phyloP scores from a whole-genome alignment of 805 yeast genomes.

The Ogataea haglerorum region DNA sequence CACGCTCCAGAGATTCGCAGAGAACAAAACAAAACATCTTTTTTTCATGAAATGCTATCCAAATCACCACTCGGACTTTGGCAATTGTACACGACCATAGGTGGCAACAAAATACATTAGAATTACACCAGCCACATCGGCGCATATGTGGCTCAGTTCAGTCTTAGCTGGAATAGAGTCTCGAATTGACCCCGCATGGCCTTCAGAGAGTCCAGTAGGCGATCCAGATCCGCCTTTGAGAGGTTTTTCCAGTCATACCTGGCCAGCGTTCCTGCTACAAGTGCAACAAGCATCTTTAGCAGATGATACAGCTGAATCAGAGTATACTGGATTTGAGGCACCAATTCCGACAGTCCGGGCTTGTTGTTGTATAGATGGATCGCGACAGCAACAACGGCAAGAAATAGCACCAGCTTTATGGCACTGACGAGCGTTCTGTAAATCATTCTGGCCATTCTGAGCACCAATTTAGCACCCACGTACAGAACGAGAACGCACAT shows the following conservation, averaged over 20 bases:
- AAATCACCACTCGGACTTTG: conserved; percentile 7
- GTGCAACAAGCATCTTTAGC: not conserved
- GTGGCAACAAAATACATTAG: conserved; percentile 4
- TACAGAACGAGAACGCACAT: conserved; percentile 3
- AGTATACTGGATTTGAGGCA: not conserved
- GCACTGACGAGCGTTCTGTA: conserved; percentile 8
- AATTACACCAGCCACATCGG: not conserved
- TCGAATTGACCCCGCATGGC: conserved; percentile 1
- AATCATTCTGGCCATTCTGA: conserved; percentile 4
- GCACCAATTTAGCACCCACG: conserved; percentile 3
- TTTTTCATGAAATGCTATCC: conserved; percentile 2
- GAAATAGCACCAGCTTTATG: conserved; percentile 2
- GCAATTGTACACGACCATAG: conserved; percentile 6
- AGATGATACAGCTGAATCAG: conserved; percentile 1
- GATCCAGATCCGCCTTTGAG: not conserved
- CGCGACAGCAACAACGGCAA: conserved; percentile 1
- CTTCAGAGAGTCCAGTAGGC: conserved; percentile 1
- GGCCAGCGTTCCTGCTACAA: not conserved
- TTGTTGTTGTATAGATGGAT: conserved; percentile 2
- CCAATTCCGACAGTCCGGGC: conserved; percentile 2
- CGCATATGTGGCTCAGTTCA: conserved; percentile 3
- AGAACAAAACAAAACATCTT: conserved; percentile 12
- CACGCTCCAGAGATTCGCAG: conserved; percentile 1
- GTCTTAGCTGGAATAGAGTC: conserved; percentile 1
- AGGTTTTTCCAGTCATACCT: not conserved